These are phyloP conservation scores for Candida piceae DNA, from an alignment of 805 yeast genomes.

Conservation along the genomic window DNA sequence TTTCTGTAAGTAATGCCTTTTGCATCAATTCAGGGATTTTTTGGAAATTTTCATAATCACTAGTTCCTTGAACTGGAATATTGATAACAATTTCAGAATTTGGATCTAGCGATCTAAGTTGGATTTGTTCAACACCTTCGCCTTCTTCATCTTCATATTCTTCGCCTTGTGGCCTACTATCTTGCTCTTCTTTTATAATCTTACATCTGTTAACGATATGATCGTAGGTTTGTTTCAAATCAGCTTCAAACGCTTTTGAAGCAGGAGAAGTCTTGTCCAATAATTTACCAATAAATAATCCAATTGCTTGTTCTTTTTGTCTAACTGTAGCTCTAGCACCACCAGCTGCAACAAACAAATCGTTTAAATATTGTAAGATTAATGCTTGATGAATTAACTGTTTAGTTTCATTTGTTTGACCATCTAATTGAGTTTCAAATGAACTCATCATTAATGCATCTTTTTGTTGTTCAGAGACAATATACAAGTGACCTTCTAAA, in stretches of 20 bases:
- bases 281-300: slow-evolving; percentile 63
- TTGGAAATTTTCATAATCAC: slow-evolving; percentile 50
- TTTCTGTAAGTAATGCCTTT: slow-evolving; percentile 65
- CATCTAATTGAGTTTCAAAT: slow-evolving; percentile 72
- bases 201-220: slow-evolving; percentile 78
- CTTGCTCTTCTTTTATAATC: slow-evolving; percentile 51
- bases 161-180: slow-evolving; percentile 9
- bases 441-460: slow-evolving; percentile 92
- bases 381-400: slow-evolving; percentile 77
- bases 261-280: slow-evolving; percentile 56
- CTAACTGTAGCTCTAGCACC: slow-evolving; percentile 13
- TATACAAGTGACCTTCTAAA: slow-evolving; percentile 55
- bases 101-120: slow-evolving; percentile 84
- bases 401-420: slow-evolving; percentile 47
- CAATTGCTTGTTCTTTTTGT: slow-evolving; percentile 39
- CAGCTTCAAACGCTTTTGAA: slow-evolving; percentile 60
- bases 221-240: slow-evolving; percentile 64
- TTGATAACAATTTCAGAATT: slow-evolving; percentile 66
- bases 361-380: slow-evolving; percentile 58
- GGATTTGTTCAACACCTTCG: slow-evolving; percentile 76
- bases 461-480: slow-evolving; percentile 78
- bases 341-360: slow-evolving; percentile 26
- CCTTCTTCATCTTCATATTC: slow-evolving; percentile 36
- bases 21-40: slow-evolving; percentile 60
- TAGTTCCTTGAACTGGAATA: slow-evolving; percentile 56